Conservation (phyloP, 2,329 filamentous ascomycete genomes). For the Arthrobotrys entomopaga region DNA sequence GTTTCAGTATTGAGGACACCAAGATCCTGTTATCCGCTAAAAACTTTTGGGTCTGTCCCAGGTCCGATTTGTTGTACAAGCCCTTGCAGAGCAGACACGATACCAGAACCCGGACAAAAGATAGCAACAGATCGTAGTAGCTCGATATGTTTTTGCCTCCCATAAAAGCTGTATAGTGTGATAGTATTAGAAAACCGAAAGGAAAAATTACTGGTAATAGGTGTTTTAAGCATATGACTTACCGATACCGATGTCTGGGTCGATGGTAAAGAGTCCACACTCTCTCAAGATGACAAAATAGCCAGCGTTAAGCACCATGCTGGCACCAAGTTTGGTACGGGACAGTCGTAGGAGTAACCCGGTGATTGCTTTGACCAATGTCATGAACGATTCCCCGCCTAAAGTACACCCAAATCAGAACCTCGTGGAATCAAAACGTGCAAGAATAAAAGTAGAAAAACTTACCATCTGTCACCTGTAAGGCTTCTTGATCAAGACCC, state of each 20-base stretch:
- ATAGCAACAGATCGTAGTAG: slow-evolving; percentile 85
- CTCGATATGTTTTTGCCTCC: slow-evolving; percentile 77
- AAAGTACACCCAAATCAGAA: slow-evolving; percentile 22
- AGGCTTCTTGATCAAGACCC: slow-evolving; percentile 77
- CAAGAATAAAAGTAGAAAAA: slow-evolving; percentile 58
- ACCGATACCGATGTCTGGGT: slow-evolving; percentile 89
- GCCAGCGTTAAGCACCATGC: slow-evolving; percentile 86
- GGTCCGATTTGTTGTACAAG: slow-evolving; percentile 76
- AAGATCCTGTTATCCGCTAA: slow-evolving; percentile 82
- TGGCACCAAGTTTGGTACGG: slow-evolving; percentile 84
- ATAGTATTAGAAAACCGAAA: slow-evolving; percentile 15
- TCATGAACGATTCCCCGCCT: slow-evolving; percentile 69
- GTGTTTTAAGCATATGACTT: slow-evolving; percentile 56
- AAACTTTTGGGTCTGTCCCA: slow-evolving; percentile 81
- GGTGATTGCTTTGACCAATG: slow-evolving; percentile 77
- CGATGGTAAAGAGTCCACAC: slow-evolving; percentile 85
- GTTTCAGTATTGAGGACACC: slow-evolving; percentile 89
- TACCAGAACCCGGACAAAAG: slow-evolving; percentile 82
- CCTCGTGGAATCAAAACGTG: neutral
- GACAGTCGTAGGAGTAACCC: slow-evolving; percentile 84
- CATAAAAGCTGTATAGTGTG: slow-evolving; percentile 64
- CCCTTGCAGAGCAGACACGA: slow-evolving; percentile 84
- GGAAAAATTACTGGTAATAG: slow-evolving; percentile 55
- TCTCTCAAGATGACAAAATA: slow-evolving; percentile 83
- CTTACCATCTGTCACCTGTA: slow-evolving; percentile 68